phyloP scores from a whole-genome alignment of 139 green algal species.

The Eudorina sp. region DNA sequence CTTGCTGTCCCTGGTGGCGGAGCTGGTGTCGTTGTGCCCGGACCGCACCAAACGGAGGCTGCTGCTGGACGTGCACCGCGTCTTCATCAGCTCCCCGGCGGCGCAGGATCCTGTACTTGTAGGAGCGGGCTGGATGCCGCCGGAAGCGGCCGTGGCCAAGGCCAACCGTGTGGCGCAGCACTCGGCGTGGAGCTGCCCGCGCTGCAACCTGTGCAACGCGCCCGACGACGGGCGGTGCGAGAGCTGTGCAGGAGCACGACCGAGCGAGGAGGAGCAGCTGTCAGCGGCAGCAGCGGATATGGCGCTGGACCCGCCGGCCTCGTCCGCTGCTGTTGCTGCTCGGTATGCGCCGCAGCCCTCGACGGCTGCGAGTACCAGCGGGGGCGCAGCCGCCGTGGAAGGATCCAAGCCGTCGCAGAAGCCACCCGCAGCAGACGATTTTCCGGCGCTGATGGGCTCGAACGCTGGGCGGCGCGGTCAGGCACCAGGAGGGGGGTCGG shows the following conservation, averaged over 20 bases:
- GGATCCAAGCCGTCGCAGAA: background rate
- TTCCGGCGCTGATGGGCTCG: conserved; percentile 33
- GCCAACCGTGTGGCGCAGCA: conserved; percentile 59
- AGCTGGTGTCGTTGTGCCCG: conserved; percentile 81
- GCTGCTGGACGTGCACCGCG: conserved; percentile 73
- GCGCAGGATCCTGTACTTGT: conserved; percentile 34
- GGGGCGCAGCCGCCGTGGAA: background rate
- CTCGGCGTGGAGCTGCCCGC: conserved; percentile 44
- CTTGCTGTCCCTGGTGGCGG: conserved; percentile 69
- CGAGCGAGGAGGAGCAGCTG: conserved; percentile 9
- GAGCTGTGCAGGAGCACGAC: background rate
- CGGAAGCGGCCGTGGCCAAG: conserved; percentile 74
- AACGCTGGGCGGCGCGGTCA: background rate
- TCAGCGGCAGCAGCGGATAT: background rate
- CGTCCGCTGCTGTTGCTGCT: background rate
- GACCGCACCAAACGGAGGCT: conserved; percentile 59
- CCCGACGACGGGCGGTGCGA: conserved; percentile 47
- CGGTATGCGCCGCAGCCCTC: no score
- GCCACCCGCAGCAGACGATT: conserved; percentile 3
- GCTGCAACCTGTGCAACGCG: conserved; percentile 54
- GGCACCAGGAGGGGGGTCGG: background rate
- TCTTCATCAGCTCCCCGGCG: conserved; percentile 56
- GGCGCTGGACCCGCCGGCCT: background rate
- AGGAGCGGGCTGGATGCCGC: conserved; percentile 74
- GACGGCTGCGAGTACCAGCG: background rate